phyloP scores from a whole-genome alignment of 73 alveolate species.

The Stentor coeruleus region DNA sequence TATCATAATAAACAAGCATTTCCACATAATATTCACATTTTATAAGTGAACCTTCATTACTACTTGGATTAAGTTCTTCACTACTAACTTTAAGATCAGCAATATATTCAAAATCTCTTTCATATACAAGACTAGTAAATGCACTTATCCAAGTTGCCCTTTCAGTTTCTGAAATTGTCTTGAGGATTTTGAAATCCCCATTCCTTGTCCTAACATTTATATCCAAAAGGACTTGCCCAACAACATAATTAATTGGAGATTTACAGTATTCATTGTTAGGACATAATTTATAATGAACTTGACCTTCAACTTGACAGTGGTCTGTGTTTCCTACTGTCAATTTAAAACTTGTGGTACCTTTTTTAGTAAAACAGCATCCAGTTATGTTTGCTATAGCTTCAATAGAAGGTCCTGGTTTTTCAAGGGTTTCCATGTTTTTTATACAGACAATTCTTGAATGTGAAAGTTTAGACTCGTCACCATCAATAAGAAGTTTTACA shows the following conservation, averaged over 20 bases:
- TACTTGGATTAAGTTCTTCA: conserved; percentile 18
- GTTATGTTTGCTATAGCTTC: background rate
- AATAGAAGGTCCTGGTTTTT: conserved; percentile 1
- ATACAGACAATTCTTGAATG: background rate
- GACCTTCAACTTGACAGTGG: conserved; percentile 1
- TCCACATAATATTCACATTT: background rate
- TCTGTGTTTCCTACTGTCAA: background rate
- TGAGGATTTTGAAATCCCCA: background rate
- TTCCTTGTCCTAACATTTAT: background rate
- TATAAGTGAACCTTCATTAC: background rate
- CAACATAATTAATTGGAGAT: conserved; percentile 11
- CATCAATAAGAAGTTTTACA: background rate
- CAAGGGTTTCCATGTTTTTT: background rate
- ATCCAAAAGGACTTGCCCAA: background rate
- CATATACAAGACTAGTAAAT: conserved; percentile 16
- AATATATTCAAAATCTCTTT: conserved; percentile 7
- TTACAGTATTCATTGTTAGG: conserved; percentile 6
- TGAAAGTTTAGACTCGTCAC: background rate
- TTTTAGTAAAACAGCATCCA: conserved; percentile 14
- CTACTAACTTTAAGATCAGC: background rate
- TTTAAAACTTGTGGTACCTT: conserved; percentile 1
- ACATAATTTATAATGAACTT: background rate
- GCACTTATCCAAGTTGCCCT: conserved; percentile 28
- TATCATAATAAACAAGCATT: background rate
- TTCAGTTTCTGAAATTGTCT: background rate